Base-by-base conservation (phyloP, 768 basidiomycete species). In the Psilocybe azurescens region DNA sequence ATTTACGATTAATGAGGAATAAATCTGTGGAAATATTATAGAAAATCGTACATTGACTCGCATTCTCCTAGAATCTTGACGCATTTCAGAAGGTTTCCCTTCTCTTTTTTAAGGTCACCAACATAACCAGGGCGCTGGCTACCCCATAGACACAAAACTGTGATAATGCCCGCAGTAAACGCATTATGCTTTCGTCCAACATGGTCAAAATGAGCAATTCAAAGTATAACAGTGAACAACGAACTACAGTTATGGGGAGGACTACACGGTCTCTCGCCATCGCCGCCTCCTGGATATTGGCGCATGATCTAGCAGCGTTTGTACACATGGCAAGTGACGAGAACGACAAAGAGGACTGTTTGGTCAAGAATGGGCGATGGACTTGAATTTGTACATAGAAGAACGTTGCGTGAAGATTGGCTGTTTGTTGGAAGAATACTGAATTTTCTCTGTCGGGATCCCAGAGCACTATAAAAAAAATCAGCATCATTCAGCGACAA, bases 271-370 rank as follows among this genome's bases (percentile, higher is more conserved):
- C 56, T 20, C 47, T 29, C 32, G 46, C 36, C 30, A 33, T 33
- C 2, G 20, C 29, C 9, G 30, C 47, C 32, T 94, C 91, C 39
- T 91, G 75, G 28, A 97, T 83, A 66, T 93, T 93, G 10, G 85
- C 86, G 59, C 88, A 90, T 1, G 91, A 90, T 20, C 94, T 80
- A 0, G 94, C 92, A 0, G 95, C 88, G 60, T 94, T 84, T 9
- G 91, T 85, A 73, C 89, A 93, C 57, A 90, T 92, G 0, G 90
- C 88, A 24, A 91, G 78, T 0, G 89, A 91, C 7, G 89, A 89
- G 69, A 87, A 86, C 2, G 82, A 78, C 5, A 85, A 63, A 1
- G 75, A 68, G 6, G 83, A 79, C 0, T 81, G 79, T 61, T 79
- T 82, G 0, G 88, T 88, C 58, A 94, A 86, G 75, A 92, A 93